phyloP scores from a whole-genome alignment of 73 alveolate species.

The Paramecium caudatum region DNA sequence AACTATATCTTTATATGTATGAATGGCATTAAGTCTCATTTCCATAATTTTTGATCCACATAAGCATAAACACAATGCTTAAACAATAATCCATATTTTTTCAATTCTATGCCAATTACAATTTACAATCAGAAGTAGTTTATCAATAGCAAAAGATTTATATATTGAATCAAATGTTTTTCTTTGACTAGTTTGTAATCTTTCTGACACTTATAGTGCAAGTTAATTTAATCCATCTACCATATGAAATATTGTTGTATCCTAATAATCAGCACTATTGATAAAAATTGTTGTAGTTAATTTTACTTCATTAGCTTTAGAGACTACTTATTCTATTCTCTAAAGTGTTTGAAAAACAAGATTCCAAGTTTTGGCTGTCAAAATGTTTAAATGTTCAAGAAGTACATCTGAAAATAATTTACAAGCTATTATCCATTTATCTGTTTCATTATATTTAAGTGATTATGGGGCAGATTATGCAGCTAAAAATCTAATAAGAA shows the following conservation, averaged over 20 bases:
- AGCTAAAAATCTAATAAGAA: constrained; percentile 18
- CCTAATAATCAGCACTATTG: neutral
- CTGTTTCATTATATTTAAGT: constrained; percentile 40
- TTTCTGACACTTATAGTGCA: constrained; percentile 50
- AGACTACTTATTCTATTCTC: constrained; percentile 21
- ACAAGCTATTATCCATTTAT: constrained; percentile 57
- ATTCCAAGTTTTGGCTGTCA: constrained; percentile 66
- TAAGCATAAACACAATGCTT: constrained; percentile 55
- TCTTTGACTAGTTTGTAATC: constrained; percentile 8
- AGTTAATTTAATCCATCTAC: constrained; percentile 48
- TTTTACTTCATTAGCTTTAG: neutral
- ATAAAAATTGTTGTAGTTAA: neutral
- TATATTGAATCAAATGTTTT: constrained; percentile 49
- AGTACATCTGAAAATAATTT: neutral
- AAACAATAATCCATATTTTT: neutral
- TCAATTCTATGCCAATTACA: constrained; percentile 47
- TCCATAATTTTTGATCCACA: constrained; percentile 61
- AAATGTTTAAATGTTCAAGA: neutral
- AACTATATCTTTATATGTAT: constrained; percentile 25
- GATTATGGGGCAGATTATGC: constrained; percentile 51
- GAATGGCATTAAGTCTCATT: constrained; percentile 57
- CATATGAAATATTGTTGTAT: constrained; percentile 15
- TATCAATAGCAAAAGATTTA: constrained; percentile 63
- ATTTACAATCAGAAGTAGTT: neutral
- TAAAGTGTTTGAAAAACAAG: neutral